A percentile compares a stretch with the other conserved stretches of the same genome.
Conservation (phyloP, 139 green algal genomes). For the Diplosphaera chodatii region DNA sequence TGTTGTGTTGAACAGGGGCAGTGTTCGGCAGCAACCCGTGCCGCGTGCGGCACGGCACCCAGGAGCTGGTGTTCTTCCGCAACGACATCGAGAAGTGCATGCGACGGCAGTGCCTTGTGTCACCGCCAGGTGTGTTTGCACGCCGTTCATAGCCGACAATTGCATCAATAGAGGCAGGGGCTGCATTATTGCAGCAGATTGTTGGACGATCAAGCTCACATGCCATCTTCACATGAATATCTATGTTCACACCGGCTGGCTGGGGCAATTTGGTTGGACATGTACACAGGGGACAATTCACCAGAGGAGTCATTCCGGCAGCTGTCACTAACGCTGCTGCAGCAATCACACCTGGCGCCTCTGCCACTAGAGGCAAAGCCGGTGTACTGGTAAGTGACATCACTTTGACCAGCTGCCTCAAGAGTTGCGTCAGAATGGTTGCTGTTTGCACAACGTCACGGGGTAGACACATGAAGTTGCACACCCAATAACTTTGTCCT, state of each 20-base stretch:
- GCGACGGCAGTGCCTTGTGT: constrained; percentile 49
- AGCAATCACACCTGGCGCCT: constrained; percentile 86
- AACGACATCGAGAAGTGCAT: constrained; percentile 62
- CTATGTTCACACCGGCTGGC: no score
- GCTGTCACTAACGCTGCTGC: constrained; percentile 74
- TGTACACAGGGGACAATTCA: not conserved
- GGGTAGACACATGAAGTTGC: no score
- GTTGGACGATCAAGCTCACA: no score
- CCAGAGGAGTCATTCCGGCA: constrained; percentile 46
- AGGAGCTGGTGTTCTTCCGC: constrained; percentile 67
- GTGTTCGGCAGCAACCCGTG: constrained; percentile 77
- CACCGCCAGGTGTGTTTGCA: constrained; percentile 12
- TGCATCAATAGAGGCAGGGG: no score
- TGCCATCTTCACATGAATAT: no score
- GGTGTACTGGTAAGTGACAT: constrained; percentile 44
- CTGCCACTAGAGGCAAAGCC: constrained; percentile 78
- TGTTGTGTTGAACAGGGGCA: no score
- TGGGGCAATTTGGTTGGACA: not conserved
- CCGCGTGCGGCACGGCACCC: constrained; percentile 44
- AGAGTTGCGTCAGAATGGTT: no score
- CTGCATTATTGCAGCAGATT: no score
- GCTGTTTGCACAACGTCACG: no score
- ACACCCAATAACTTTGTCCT: no score
- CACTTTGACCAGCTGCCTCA: no score
- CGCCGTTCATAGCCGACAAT: no score